Conservation (phyloP, 2,329 filamentous ascomycete species). For the Ophiocordyceps robertsii region DNA sequence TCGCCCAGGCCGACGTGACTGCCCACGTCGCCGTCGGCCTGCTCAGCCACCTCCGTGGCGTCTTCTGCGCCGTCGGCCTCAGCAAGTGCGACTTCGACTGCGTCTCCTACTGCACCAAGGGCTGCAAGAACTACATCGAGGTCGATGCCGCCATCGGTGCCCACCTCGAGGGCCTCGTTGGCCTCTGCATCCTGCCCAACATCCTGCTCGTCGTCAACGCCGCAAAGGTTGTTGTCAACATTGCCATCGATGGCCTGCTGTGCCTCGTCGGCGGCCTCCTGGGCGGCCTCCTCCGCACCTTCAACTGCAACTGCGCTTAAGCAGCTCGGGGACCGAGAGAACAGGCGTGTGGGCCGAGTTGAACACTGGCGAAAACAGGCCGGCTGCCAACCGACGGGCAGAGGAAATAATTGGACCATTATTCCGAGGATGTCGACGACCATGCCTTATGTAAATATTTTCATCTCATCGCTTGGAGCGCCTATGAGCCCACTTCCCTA, state of each 20-base stretch:
- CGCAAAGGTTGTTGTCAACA: constrained; percentile 10
- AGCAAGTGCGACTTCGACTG: constrained; percentile 21
- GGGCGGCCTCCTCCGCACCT: constrained; percentile 14
- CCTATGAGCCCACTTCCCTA: too few species aligned
- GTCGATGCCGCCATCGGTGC: constrained; percentile 7
- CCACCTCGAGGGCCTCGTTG: constrained; percentile 14
- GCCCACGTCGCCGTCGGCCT: constrained; percentile 12
- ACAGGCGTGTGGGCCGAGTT: not conserved
- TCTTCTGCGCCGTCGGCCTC: constrained; percentile 17
- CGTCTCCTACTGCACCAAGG: constrained; percentile 22
- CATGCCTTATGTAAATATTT: too few species aligned
- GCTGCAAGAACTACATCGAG: constrained; percentile 24
- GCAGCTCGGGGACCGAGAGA: not conserved
- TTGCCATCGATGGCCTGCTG: constrained; percentile 17
- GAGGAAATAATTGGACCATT: not conserved
- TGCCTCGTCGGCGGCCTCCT: constrained; percentile 15
- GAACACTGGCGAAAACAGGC: not conserved
- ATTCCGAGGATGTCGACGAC: too few species aligned
- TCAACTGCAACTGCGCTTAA: constrained; percentile 20
- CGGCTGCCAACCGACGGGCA: not conserved
- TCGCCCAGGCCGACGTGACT: constrained; percentile 12
- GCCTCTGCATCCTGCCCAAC: constrained; percentile 19
- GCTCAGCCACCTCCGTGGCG: constrained; percentile 9
- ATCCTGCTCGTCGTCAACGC: constrained; percentile 14
- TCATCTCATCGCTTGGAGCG: too few species aligned